Evolutionary conservation across 768 basidiomycete species (phyloP).

Genomic region (Auriscalpium microsporum): DNA sequence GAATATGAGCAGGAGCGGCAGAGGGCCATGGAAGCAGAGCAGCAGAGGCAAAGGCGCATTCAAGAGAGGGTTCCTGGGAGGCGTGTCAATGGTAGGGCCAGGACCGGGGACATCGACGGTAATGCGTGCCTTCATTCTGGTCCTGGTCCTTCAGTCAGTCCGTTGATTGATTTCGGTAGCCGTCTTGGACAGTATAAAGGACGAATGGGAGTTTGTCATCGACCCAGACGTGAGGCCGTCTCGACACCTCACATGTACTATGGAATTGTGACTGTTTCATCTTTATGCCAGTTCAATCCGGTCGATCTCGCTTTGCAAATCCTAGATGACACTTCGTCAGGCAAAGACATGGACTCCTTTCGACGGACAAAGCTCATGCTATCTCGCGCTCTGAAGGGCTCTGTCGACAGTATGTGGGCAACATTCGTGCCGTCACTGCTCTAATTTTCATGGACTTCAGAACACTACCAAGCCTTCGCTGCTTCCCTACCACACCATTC

Average conservation of each 20-base stretch:
- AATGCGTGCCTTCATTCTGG: slow-evolving; percentile 19
- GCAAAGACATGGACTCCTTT: slow-evolving; percentile 74
- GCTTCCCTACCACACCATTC: slow-evolving; percentile 90
- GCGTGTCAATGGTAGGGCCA: slow-evolving; percentile 42
- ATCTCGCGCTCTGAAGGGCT: slow-evolving; percentile 74
- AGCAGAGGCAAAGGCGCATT: slow-evolving; percentile 58
- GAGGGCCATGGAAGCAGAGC: slow-evolving; percentile 56
- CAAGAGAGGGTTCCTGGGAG: slow-evolving; percentile 58
- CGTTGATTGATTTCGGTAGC: slow-evolving; percentile 33
- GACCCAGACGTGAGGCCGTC: slow-evolving; percentile 58
- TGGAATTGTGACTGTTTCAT: too few relatives aligned
- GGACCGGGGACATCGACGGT: slow-evolving; percentile 83
- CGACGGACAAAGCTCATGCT: slow-evolving; percentile 67
- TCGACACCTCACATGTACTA: too few relatives aligned
- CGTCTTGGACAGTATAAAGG: slow-evolving; percentile 75
- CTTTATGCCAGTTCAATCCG: slow-evolving; percentile 67
- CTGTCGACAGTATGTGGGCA: slow-evolving; percentile 68
- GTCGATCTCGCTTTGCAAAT: slow-evolving; percentile 90
- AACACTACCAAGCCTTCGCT: slow-evolving; percentile 91
- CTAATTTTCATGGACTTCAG: slow-evolving; percentile 28
- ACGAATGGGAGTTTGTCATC: slow-evolving; percentile 85
- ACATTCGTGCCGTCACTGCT: slow-evolving; percentile 9
- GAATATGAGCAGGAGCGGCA: slow-evolving; percentile 52
- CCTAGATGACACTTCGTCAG: slow-evolving; percentile 64
- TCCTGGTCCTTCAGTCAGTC: background rate